A percentile compares a stretch with the other conserved stretches of the same genome.
Evolutionary conservation across 2,329 filamentous ascomycete genomes (phyloP).

Genomic region (Aspergillus flavus): DNA sequence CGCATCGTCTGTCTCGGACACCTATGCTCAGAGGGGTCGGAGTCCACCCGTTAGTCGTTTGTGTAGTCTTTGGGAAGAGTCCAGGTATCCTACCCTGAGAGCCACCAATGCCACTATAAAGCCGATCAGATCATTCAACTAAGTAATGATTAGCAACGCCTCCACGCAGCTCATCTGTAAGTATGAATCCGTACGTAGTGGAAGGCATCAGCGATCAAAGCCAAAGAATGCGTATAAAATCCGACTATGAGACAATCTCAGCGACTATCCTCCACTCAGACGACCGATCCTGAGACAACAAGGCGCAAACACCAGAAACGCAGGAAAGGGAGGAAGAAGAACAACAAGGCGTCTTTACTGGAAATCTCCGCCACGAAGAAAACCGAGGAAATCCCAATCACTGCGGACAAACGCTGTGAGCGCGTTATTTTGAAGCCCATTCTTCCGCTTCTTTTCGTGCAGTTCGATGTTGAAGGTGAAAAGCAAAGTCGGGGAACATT

Average conservation of each 20-base stretch:
- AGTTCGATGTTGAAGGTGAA: not conserved
- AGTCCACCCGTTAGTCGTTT: not conserved
- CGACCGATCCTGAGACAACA: not conserved
- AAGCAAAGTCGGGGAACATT: not conserved
- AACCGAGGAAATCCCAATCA: conserved; percentile 34
- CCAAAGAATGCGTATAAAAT: conserved; percentile 69
- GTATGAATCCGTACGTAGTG: conserved; percentile 61
- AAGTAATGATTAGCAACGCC: not conserved
- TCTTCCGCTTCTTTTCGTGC: not conserved
- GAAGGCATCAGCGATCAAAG: conserved; percentile 73
- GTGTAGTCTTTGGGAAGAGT: not conserved
- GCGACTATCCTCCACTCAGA: not conserved
- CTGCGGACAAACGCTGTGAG: conserved; percentile 31
- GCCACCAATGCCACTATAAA: conserved; percentile 68
- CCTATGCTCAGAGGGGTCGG: conserved; percentile 29
- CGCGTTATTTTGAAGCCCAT: conserved; percentile 33
- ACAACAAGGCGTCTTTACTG: conserved; percentile 16
- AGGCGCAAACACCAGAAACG: not conserved
- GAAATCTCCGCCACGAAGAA: conserved; percentile 39
- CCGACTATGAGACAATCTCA: conserved; percentile 51
- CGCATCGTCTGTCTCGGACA: conserved; percentile 60
- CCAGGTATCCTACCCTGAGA: conserved; percentile 51
- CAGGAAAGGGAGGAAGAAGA: not conserved
- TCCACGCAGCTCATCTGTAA: not conserved
- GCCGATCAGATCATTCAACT: conserved; percentile 71